phyloP scores from a whole-genome alignment of 1,139 yeast species.

The Zygoascus meyerae region DNA sequence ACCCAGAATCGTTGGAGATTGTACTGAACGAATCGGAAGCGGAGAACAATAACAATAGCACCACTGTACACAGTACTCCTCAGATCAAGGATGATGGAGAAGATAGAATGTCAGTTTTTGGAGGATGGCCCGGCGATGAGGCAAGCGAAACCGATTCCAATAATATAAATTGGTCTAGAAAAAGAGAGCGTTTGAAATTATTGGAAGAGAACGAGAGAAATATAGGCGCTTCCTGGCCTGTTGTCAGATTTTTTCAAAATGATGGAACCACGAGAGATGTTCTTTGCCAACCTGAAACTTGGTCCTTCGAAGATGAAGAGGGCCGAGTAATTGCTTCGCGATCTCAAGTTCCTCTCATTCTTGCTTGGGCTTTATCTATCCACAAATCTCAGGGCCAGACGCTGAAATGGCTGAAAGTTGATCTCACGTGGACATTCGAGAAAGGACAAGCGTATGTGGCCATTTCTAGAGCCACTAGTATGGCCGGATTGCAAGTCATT shows the following conservation, averaged over 20 bases:
- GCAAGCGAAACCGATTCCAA: slow-evolving; percentile 17
- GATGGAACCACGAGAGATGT: slow-evolving; percentile 70
- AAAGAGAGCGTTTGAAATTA: slow-evolving; percentile 17
- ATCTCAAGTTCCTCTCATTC: slow-evolving; percentile 61
- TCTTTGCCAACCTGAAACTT: slow-evolving; percentile 66
- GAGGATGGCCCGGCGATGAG: slow-evolving; percentile 17
- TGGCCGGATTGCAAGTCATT: slow-evolving; percentile 72
- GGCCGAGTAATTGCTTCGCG: slow-evolving; percentile 51
- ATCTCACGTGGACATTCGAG: slow-evolving; percentile 71
- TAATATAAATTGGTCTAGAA: slow-evolving; percentile 22
- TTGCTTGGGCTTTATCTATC: slow-evolving; percentile 94
- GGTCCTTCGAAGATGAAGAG: slow-evolving; percentile 58
- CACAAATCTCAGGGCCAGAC: slow-evolving; percentile 98
- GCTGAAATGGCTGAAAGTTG: slow-evolving; percentile 72
- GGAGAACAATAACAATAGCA: neutral
- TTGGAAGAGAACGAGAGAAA: slow-evolving; percentile 14
- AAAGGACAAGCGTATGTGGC: slow-evolving; percentile 97
- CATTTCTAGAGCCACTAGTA: slow-evolving; percentile 72
- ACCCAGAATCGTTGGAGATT: neutral
- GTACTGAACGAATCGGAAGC: neutral
- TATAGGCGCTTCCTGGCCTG: slow-evolving; percentile 44
- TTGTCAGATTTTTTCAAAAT: slow-evolving; percentile 67
- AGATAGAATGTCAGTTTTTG: slow-evolving; percentile 18
- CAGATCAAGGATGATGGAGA: slow-evolving; percentile 4
- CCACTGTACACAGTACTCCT: neutral